Conservation (phyloP, 139 green algal species). For the Micractinium conductrix region DNA sequence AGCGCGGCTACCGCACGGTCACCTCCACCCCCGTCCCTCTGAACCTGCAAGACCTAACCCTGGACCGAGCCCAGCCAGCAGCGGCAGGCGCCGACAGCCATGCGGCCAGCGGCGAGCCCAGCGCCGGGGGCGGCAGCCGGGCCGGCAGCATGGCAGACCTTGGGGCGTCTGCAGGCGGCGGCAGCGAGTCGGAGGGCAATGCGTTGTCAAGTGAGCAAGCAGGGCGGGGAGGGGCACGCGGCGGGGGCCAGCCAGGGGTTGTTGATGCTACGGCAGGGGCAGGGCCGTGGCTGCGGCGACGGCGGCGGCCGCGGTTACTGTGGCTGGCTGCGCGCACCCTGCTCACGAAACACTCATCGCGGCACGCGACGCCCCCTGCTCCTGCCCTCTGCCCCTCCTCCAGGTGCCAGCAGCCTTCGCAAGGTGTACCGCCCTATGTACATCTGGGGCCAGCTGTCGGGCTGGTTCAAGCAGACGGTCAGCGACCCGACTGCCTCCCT, state of each 20-base stretch:
- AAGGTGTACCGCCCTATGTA: slow-evolving; percentile 87
- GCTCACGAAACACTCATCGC: too few relatives aligned
- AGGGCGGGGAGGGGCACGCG: too few relatives aligned
- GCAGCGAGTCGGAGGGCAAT: background rate
- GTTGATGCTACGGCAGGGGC: too few relatives aligned
- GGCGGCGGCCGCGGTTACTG: background rate
- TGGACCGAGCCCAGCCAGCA: slow-evolving; percentile 42
- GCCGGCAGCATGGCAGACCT: background rate
- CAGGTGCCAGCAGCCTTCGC: slow-evolving; percentile 34
- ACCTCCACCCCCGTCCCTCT: slow-evolving; percentile 67
- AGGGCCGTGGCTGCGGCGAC: too few relatives aligned
- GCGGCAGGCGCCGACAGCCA: background rate
- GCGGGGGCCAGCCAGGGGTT: too few relatives aligned
- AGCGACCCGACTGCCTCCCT: slow-evolving; percentile 86
- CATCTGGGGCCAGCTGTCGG: slow-evolving; percentile 86
- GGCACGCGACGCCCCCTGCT: background rate
- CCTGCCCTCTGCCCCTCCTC: background rate
- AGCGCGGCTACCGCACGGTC: slow-evolving; percentile 71
- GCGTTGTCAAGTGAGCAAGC: slow-evolving; percentile 5
- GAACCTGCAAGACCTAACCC: slow-evolving; percentile 54
- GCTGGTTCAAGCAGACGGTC: slow-evolving; percentile 94
- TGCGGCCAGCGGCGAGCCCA: background rate
- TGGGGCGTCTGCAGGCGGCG: background rate
- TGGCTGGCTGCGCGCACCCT: background rate
- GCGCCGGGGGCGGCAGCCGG: background rate